Percentiles rank a stretch among this genome's conserved stretches.
Conservation (phyloP, 2,329 filamentous ascomycete species). For the Phialocephala subalpina region DNA sequence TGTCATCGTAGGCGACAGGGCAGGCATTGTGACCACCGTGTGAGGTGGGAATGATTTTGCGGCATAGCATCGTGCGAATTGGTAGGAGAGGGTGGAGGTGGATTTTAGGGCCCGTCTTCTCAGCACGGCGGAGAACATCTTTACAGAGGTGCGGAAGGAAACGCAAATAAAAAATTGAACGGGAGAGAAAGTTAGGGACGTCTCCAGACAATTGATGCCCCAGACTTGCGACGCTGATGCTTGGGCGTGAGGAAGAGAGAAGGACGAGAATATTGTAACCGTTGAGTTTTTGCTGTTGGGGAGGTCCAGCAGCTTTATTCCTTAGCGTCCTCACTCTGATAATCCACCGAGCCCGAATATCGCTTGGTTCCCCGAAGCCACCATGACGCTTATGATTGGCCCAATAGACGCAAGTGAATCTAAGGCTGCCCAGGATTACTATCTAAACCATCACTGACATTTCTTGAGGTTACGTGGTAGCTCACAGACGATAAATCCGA, state of each 20-base stretch:
- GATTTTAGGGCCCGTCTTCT: slow-evolving; percentile 67
- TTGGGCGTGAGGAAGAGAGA: slow-evolving; percentile 25
- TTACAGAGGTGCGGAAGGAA: slow-evolving; percentile 37
- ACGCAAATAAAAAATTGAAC: slow-evolving; percentile 30
- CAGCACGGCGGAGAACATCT: slow-evolving; percentile 70
- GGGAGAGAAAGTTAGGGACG: slow-evolving; percentile 27
- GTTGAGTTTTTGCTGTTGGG: slow-evolving; percentile 32
- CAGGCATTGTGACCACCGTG: slow-evolving; percentile 96
- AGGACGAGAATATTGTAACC: slow-evolving; percentile 25
- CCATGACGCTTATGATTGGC: slow-evolving; percentile 3
- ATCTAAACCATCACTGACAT: neutral
- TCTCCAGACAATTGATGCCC: slow-evolving; percentile 38
- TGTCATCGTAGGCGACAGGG: slow-evolving; percentile 97
- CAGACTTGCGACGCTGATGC: slow-evolving; percentile 34
- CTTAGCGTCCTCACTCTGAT: neutral
- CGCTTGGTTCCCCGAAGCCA: neutral
- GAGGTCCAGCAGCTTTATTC: slow-evolving; percentile 8
- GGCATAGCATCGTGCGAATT: slow-evolving; percentile 64
- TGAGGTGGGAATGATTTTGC: slow-evolving; percentile 89
- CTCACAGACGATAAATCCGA: slow-evolving; percentile 8
- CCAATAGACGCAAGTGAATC: slow-evolving; percentile 10
- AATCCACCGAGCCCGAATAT: no score
- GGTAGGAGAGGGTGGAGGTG: slow-evolving; percentile 58
- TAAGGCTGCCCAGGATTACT: neutral
- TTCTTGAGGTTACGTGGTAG: slow-evolving; percentile 26